A percentile compares a stretch with the other conserved stretches of the same genome.
phyloP scores from a whole-genome alignment of 495 filamentous ascomycete species.

The Neurospora terricola region DNA sequence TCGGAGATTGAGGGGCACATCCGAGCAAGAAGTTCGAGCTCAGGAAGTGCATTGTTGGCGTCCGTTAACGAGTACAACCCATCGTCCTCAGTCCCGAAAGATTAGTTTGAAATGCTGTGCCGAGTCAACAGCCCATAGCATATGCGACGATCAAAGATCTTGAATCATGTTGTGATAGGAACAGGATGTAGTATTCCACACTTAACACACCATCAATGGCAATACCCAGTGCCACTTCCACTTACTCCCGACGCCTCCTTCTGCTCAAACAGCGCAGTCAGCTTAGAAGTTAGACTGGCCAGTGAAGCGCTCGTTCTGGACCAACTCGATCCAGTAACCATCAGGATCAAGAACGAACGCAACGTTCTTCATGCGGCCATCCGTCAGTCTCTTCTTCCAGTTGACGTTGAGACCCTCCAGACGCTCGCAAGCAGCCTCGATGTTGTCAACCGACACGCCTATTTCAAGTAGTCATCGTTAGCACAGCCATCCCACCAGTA shows the following conservation, averaged over 20 bases:
- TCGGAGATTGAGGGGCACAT: no score
- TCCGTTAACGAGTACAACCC: no score
- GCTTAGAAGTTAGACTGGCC: slow-evolving; percentile 40
- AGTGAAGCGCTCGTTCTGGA: slow-evolving; percentile 60
- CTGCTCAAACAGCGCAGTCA: neutral
- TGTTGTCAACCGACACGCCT: slow-evolving; percentile 81
- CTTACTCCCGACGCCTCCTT: neutral
- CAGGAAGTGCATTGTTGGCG: no score
- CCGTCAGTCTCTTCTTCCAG: slow-evolving; percentile 92
- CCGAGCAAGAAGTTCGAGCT: no score
- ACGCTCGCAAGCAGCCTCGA: slow-evolving; percentile 73
- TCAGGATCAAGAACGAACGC: slow-evolving; percentile 92
- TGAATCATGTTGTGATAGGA: neutral
- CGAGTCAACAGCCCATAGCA: no score
- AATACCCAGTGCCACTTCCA: neutral
- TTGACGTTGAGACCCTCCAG: slow-evolving; percentile 73
- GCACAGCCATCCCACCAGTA: neutral
- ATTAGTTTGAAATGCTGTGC: no score
- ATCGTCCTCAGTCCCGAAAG: no score
- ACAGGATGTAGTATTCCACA: neutral
- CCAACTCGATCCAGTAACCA: slow-evolving; percentile 83
- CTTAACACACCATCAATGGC: neutral
- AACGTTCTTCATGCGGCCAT: slow-evolving; percentile 89
- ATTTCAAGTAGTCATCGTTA: slow-evolving; percentile 13
- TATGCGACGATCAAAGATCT: no score